Base-by-base conservation (phyloP, 1,139 yeast genomes). In the Sugiyamaella xylanicola region DNA sequence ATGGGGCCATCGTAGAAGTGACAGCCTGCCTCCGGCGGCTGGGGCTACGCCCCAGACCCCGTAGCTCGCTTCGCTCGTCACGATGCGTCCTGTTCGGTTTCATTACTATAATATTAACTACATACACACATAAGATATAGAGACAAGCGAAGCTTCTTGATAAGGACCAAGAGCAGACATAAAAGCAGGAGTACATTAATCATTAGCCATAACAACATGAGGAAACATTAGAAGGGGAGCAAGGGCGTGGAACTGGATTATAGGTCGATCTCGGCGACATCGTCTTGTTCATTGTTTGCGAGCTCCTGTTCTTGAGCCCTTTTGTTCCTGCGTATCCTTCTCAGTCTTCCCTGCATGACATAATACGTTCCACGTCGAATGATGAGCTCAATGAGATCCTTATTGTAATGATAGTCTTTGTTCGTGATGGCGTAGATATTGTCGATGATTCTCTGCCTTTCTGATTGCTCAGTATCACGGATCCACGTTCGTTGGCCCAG, bases 401-500 rank as follows among this genome's bases (percentile, higher is more conserved):
- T 77, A 51, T 83, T 76, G 64, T 80, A 83, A 36, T 74, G 79
- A 66, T 82, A 85, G 40, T 76, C 77, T 2, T 67, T 68, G 20
- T 72, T 72, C 2, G 86, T 84, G 53, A 79, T 72, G 2, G 66
- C 64, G 63, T 77, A 73, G 51, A 89, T 73, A 57, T 76, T 73
- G 27, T 78, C 76, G 42, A 88, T 74, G 48, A 85, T 72, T 17
- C 72, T 64, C 21, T 69, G 68, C 49, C 96, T 75, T 58, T 80
- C 80, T 4, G 71, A 72, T 53, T 77, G 79, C 1, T 78, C 75
- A 0, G 95, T 86, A 65, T 86, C 95, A 57, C 95, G 77, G 42
- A 87, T 83, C 95, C 96, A 88, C 0, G 95, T 87, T 65, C 81
- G 82, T 61, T 82, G 79, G 3, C 96, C 96, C 32, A 89, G 70